A percentile compares a stretch with the other conserved stretches of the same genome.
Conservation (phyloP, 2,329 filamentous ascomycete genomes). For the Rosellinia necatrix region DNA sequence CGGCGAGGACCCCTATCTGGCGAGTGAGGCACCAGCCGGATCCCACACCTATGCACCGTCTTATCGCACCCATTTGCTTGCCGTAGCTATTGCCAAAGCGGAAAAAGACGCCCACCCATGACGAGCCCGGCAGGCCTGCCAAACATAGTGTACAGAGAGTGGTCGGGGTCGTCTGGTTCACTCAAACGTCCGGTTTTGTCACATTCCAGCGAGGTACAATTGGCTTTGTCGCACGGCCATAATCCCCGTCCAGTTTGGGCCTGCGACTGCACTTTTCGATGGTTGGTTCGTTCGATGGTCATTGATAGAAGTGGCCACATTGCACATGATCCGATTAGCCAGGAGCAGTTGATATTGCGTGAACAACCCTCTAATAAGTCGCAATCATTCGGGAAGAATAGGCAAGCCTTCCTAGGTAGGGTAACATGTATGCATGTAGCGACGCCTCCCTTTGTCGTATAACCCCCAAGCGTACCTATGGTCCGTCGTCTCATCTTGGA, state of each 20-base stretch:
- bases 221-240: constrained; percentile 15
- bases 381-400: not conserved
- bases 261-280: constrained; percentile 6
- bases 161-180: not conserved
- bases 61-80: too few species aligned
- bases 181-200: constrained; percentile 1
- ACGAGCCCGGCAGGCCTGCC: too few species aligned
- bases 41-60: constrained; percentile 16
- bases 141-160: constrained; percentile 13
- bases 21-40: constrained; percentile 9
- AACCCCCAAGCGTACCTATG: not conserved
- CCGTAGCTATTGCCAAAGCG: too few species aligned
- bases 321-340: constrained; percentile 2
- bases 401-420: not conserved
- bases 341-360: not conserved
- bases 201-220: constrained; percentile 8
- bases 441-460: not conserved
- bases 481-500: constrained; percentile 18
- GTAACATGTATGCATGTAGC: constrained; percentile 2
- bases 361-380: not conserved
- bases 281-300: constrained; percentile 3
- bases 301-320: not conserved
- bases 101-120: too few species aligned
- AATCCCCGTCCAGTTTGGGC: constrained; percentile 17
- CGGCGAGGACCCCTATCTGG: not conserved